Base-by-base conservation (phyloP, 345 rosid genomes). In the Triadica sebifera region DNA sequence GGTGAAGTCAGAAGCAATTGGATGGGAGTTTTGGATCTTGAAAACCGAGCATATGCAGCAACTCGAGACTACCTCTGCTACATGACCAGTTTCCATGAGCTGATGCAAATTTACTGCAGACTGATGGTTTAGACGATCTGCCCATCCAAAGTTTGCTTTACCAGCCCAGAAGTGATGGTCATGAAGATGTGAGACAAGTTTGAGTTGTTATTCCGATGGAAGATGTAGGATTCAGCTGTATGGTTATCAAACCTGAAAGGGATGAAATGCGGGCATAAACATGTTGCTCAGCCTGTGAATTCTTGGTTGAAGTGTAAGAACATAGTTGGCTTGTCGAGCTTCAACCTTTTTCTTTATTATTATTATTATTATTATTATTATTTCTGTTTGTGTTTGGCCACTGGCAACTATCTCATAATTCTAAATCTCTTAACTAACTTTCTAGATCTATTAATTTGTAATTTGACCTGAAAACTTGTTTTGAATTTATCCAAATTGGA, bases 1-100 rank as follows among this genome's bases (percentile, higher is more conserved):
- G 76, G 76, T 66, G 72, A 77, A 77, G 65, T 57, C 51, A 37
- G 79, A 77, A 76, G 76, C 58, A 43, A 39, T 69, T 69, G 46
- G 39, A 47, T 13, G 13, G 13, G 19, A 29, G 25, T 29, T 29
- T 29, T 29, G 34, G 2, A 29, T 29, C 34, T 29, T 29, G 34
- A 29, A 29, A 29, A 29, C 34, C 34, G 34, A 29, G 34, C n/a
- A 29, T 29, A 29, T 29, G 52, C 15, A 0, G 55, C 71, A 76
- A 69, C 69, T 68, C 64, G 41, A 74, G 37, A 71, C 65, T 29
- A 39, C 34, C 17, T 72, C 70, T 75, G 73, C 75, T 75, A 69
- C 81, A 2, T 10, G 49, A 46, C 66, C 64, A 75, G 58, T 65
- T 67, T 76, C 61, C 53, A n/a, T 9, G 73, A 52, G 77, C 71